A percentile compares a stretch with the other conserved stretches of the same genome.
Conservation (phyloP, 129 eudicot genomes). For the Flaveria linearis region DNA sequence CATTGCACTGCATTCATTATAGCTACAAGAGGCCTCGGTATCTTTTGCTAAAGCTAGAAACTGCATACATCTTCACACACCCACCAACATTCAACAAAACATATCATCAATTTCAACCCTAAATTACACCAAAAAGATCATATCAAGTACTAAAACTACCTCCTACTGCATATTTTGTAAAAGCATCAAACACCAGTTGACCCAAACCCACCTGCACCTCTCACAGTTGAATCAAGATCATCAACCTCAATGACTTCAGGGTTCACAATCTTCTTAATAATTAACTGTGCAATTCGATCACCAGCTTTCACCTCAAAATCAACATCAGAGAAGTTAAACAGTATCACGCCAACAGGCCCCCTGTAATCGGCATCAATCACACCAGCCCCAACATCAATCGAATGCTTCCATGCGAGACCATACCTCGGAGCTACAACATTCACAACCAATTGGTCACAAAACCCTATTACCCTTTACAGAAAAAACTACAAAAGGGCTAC, state of each 20-base stretch:
- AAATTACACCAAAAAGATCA: neutral
- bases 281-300: conserved; percentile 78
- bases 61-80: neutral
- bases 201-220: conserved; percentile 82
- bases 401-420: conserved; percentile 81
- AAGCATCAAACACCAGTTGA: conserved; percentile 62
- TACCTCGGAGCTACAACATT: conserved; percentile 66
- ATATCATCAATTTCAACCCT: neutral
- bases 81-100: neutral
- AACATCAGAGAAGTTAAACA: conserved; percentile 35
- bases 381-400: conserved; percentile 82
- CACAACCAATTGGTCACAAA: neutral
- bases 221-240: conserved; percentile 59
- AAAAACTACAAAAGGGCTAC: too few relatives aligned
- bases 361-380: conserved; percentile 63
- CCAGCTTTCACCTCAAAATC: conserved; percentile 39
- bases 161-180: neutral
- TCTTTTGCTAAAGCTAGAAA: too few relatives aligned
- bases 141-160: too few relatives aligned
- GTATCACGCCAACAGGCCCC: conserved; percentile 35
- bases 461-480: neutral
- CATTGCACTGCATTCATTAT: too few relatives aligned
- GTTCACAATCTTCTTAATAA: conserved; percentile 53
- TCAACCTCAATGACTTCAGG: conserved; percentile 35
- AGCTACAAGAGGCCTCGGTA: too few relatives aligned